Evolutionary conservation across 148 eudicot genomes (phyloP).

Genomic region (Dysphania ambrosioides): DNA sequence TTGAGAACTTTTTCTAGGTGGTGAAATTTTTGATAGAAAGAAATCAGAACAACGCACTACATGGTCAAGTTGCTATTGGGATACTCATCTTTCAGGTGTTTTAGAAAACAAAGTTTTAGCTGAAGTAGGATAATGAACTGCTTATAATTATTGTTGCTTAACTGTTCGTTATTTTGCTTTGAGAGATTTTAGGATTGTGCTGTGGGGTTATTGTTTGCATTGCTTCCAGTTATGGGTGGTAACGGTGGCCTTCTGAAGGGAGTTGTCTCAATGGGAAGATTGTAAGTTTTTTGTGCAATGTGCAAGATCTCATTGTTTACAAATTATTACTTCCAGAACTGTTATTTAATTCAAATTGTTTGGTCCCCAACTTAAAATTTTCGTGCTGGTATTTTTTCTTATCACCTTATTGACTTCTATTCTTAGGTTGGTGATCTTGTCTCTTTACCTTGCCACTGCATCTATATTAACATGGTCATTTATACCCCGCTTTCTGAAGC

Average conservation of each 20-base stretch:
- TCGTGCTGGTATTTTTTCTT: no score
- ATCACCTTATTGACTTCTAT: conserved; percentile 8
- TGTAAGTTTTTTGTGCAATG: conserved; percentile 48
- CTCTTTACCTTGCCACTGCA: conserved; percentile 62
- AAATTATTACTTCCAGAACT: not conserved
- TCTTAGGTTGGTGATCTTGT: conserved; percentile 72
- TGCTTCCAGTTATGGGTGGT: conserved; percentile 97
- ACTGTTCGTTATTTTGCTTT: conserved; percentile 17
- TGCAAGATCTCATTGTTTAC: not conserved
- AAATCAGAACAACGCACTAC: conserved; percentile 73
- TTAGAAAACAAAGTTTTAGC: not conserved
- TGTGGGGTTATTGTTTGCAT: conserved; percentile 93
- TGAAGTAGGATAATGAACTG: not conserved
- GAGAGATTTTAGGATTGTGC: conserved; percentile 84
- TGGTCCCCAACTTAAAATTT: not conserved
- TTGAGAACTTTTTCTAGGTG: conserved; percentile 43
- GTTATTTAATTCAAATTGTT: not conserved
- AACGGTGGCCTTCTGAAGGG: conserved; percentile 79
- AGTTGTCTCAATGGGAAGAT: conserved; percentile 80
- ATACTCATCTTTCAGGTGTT: conserved; percentile 92
- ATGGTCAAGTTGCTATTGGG: conserved; percentile 99
- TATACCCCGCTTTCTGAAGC: conserved; percentile 86
- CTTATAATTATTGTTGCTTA: conserved; percentile 8
- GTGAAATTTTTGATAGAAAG: conserved; percentile 80
- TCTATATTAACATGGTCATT: conserved; percentile 82